Evolutionary conservation across 2,329 filamentous ascomycete species (phyloP), one percentile per base, ranked within the genome.

Genomic region (Sporothrix pallida): DNA sequence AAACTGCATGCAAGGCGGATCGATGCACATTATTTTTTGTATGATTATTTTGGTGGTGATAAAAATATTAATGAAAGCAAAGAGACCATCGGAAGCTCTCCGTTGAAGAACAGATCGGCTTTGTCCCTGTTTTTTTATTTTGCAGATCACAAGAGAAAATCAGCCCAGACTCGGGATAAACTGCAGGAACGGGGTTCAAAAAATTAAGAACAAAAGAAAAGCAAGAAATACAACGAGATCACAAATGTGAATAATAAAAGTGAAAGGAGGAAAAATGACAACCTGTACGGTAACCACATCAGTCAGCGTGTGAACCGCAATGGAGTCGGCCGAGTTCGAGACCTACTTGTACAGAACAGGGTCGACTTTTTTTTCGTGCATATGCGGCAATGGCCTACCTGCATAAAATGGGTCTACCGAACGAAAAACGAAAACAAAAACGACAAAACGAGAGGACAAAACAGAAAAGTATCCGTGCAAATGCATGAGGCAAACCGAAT

Each of bases 321-420:
- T 50, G 63, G 63, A 44, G 44, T 23, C 42, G 23, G 20, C 20
- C 13, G 52, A 20, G 52, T 12, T 20, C 20, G 52, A 26, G 46
- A 48, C 46, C 46, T 48, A 12, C 13, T 52, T n/a, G 12, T 52
- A 15, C 13, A 60, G 23, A 37, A 37, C 17, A 6, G 8, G 56
- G 20, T n/a, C 15, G n/a, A 23, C 44, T 50, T 50, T 26, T 50
- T 26, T 68, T 52, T 68, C 63, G 58, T 71, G 69, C 69, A 71
- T 71, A 71, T 71, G 69, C 69, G 58, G 54, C 20, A 44, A 23
- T 26, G 26, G 52, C n/a, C 69, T 58, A 31, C 42, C 23, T 58
- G 54, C 56, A 71, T 71, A 26, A 52, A 31, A 48, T 58, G 54
- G 52, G 52, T n/a, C 67, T 44, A 17, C 48, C 31, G 31, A 37